Base-by-base conservation (phyloP, 345 rosid genomes). In the Cochlearia excelsa region DNA sequence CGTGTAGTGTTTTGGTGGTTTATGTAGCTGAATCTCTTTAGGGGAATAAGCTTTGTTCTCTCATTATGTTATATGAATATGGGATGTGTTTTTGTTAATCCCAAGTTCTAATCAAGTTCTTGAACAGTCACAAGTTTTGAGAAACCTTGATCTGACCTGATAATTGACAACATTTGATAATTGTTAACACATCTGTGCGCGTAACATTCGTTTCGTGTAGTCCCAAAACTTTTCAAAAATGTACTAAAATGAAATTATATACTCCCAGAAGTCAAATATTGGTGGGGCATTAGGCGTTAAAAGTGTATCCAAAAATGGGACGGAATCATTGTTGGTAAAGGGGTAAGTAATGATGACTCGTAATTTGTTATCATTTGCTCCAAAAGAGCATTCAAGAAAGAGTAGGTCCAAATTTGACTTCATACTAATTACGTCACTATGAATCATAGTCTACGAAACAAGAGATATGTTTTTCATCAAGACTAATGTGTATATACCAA, bases 281-380 rank as follows among this genome's bases (percentile, higher is more conserved):
- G 59, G 64, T 69, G 63, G 64, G 63, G 68, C 49, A 54, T 61
- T 4, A 54, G 30, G 31, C 51, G 53, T 54, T 35, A 16, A 1
- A 47, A 54, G 63, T 40, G 49, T 30, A 57, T 51, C 65, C 50
- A 63, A 51, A 63, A 57, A 34, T 63, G 64, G 35, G 65, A 57
- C 44, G 55, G 33, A 63, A 70, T 70, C 59, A 69, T 69, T 49
- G 47, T 42, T 49, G 64, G 68, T 49, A 16, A 16, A 43, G 68
- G 63, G 59, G 6, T 48, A 61, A 33, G 48, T 41, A 55, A 69
- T 62, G 68, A 63, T 69, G 58, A 56, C 63, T 26, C 40, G 63
- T 69, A 34, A 69, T 69, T 52, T 48, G 62, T 51, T 55, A 69
- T 48, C 41, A 48, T 54, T 16, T 16, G 23, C 23, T 16, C 23